Base-by-base conservation (phyloP, 2,329 filamentous ascomycete genomes). In the Aspergillus luchuensis region DNA sequence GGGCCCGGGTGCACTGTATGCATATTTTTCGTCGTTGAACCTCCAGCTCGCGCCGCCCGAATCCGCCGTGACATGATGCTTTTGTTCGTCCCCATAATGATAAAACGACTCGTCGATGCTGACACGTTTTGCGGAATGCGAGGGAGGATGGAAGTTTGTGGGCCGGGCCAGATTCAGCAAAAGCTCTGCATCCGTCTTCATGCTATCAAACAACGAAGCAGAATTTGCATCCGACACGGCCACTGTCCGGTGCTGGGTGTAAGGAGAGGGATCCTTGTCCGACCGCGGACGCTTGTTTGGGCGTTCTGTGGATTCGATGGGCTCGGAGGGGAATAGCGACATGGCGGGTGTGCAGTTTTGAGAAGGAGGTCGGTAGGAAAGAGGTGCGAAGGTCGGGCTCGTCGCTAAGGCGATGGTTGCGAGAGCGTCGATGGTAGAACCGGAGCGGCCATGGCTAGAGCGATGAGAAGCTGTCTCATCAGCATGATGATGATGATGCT, bases 251-350 rank as follows among this genome's bases (percentile, higher is more conserved):
- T 71, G 69, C 59, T 72, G 68, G 65, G 71, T 69, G 64, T 72
- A 63, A 45, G 78, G 81, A 25, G 81, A 80, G 15, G 78, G 76
- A 55, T 82, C 75, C 66, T 83, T 78, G 67, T 87, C 86, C 47
- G 86, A 88, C 63, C 85, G 82, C 52, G 84, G 81, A 45, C 87
- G 82, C 73, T 89, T 89, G 19, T 84, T 74, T 4, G 85, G 85
- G 50, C 84, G 80, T 67, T 86, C 73, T 48, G 67, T 61, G 45
- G 70, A 66, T 38, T 72, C 70, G 48, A 65, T 68, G 51, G 67
- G 60, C 52, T 76, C 69, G 54, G 71, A 53, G 45, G 67, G 72
- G 47, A 72, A 75, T 57, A 73, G 61, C 47, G 73, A 63, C 51
- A 69, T 62, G 45, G 68, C 59, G 17, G 66, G 65, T 45, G 58